phyloP scores from a whole-genome alignment of 257 asterid species.

The Craterostigma plantagineum region DNA sequence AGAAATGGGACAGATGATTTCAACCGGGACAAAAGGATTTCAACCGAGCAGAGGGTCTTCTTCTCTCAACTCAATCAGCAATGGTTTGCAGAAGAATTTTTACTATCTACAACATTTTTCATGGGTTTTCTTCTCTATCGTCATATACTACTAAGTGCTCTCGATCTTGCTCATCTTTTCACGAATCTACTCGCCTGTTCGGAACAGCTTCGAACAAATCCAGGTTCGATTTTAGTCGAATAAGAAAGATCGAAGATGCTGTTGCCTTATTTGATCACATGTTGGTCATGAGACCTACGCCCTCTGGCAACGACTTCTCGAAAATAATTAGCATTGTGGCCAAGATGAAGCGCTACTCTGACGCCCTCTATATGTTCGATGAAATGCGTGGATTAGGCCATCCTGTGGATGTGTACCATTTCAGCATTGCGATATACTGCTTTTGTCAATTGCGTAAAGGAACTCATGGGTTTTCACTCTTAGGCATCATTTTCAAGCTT shows the following conservation, averaged over 20 bases:
- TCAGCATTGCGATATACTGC: constrained; percentile 11
- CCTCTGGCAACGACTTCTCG: constrained; percentile 11
- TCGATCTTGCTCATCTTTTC: too few relatives aligned
- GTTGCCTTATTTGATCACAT: constrained; percentile 11
- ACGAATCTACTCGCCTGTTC: too few relatives aligned
- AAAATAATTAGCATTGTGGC: constrained; percentile 9
- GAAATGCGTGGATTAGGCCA: constrained; percentile 12
- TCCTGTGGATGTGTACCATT: constrained; percentile 10
- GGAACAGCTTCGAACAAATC: background rate
- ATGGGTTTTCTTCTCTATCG: too few relatives aligned
- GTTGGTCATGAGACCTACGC: constrained; percentile 11
- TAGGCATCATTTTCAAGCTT: constrained; percentile 15
- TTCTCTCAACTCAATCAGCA: too few relatives aligned
- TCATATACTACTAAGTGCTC: too few relatives aligned
- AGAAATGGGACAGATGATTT: too few relatives aligned
- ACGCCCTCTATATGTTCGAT: constrained; percentile 12
- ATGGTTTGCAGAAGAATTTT: too few relatives aligned
- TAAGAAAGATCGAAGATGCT: constrained; percentile 12
- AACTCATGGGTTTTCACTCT: constrained; percentile 13
- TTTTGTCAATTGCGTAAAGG: constrained; percentile 11
- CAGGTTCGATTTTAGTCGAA: constrained; percentile 8
- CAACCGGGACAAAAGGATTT: too few relatives aligned
- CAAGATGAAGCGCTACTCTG: constrained; percentile 10
- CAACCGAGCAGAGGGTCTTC: too few relatives aligned
- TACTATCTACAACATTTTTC: too few relatives aligned